A percentile compares a stretch with the other conserved stretches of the same genome.
These are phyloP conservation scores for Pleurotus tuoliensis DNA, from an alignment of 768 basidiomycete species.

Conservation along the genomic window DNA sequence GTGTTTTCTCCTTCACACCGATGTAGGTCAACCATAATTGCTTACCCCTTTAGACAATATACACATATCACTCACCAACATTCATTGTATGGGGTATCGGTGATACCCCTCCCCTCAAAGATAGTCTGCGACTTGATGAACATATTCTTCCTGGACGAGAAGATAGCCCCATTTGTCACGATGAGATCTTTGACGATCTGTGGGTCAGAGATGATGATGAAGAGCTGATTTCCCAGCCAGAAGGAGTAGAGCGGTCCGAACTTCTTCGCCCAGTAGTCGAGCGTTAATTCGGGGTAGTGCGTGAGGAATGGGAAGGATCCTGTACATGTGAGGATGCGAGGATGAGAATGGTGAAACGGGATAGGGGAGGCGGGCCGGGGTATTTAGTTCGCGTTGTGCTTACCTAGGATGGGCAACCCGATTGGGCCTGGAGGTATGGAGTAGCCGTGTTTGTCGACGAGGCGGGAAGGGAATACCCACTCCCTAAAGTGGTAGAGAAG, in stretches of 20 bases:
- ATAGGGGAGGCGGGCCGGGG: background rate
- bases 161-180: constrained; percentile 41
- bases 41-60: background rate
- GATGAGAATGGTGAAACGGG: no score
- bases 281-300: constrained; percentile 36
- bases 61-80: constrained; percentile 25
- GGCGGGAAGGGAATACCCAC: background rate
- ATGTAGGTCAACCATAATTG: background rate
- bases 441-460: constrained; percentile 15
- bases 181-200: constrained; percentile 39
- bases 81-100: constrained; percentile 39
- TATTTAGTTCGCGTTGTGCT: background rate
- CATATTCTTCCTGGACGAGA: constrained; percentile 43
- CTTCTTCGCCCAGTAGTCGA: constrained; percentile 38
- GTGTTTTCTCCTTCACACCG: constrained; percentile 31
- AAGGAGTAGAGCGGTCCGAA: constrained; percentile 42
- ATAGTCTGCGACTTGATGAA: constrained; percentile 43
- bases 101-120: constrained; percentile 39
- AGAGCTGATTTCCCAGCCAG: constrained; percentile 45
- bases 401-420: constrained; percentile 20
- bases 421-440: constrained; percentile 18
- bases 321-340: constrained; percentile 1
- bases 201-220: constrained; percentile 41
- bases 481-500: constrained; percentile 13
- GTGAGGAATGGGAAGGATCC: constrained; percentile 37